phyloP scores from a whole-genome alignment of 1,284 basidiomycete species.

The Abortiporus biennis region DNA sequence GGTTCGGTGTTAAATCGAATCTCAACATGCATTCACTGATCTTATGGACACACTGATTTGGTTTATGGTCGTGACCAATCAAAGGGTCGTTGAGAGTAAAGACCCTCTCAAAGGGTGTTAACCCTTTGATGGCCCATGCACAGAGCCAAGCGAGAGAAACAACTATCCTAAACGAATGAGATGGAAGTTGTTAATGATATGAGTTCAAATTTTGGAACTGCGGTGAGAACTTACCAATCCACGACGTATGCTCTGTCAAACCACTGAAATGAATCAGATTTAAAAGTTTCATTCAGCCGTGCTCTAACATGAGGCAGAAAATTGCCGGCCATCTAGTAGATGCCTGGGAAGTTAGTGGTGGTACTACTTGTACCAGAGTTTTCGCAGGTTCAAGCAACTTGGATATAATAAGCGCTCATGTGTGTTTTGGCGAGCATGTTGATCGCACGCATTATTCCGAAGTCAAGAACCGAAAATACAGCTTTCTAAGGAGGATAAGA shows the following conservation, averaged over 20 bases:
- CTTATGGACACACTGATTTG: slow-evolving; percentile 37
- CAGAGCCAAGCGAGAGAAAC: slow-evolving; percentile 39
- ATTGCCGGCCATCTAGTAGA: too few species aligned
- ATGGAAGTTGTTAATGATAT: not conserved
- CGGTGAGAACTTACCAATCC: slow-evolving; percentile 25
- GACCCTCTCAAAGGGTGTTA: slow-evolving; percentile 47
- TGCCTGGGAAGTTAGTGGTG: too few species aligned
- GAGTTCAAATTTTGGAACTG: not conserved
- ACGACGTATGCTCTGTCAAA: slow-evolving; percentile 30
- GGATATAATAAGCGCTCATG: too few species aligned
- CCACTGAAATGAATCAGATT: slow-evolving; percentile 39
- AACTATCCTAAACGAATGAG: slow-evolving; percentile 36
- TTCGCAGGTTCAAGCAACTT: too few species aligned
- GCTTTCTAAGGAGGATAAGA: too few species aligned
- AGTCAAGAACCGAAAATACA: too few species aligned
- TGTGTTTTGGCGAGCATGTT: too few species aligned
- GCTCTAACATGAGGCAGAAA: not conserved
- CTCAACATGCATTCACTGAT: not conserved
- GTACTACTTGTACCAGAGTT: too few species aligned
- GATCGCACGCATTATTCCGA: too few species aligned
- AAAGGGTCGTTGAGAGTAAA: slow-evolving; percentile 45
- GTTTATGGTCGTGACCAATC: slow-evolving; percentile 45
- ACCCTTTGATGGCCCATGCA: slow-evolving; percentile 29
- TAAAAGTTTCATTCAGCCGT: slow-evolving; percentile 13
- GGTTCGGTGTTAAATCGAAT: not conserved